phyloP scores from a whole-genome alignment of 2,329 filamentous ascomycete genomes.

The Trichophyton rubrum region DNA sequence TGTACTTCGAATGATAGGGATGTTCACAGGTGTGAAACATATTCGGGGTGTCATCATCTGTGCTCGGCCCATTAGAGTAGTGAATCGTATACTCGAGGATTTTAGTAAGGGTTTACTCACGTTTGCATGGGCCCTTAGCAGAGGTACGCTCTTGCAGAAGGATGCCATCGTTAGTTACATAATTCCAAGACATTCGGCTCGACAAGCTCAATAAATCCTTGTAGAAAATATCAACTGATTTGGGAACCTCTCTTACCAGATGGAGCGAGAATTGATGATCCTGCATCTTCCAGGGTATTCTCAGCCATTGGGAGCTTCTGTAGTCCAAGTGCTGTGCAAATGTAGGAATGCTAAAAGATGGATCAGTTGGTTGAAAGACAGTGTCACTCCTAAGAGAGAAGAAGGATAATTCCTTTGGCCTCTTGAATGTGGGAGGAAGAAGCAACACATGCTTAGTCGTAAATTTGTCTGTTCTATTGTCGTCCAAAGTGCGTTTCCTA shows the following conservation, averaged over 20 bases:
- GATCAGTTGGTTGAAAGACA: neutral
- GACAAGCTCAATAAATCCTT: too few species aligned
- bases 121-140: neutral
- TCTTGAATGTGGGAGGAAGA: neutral
- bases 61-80: neutral
- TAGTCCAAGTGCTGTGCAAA: neutral
- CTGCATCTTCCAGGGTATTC: neutral
- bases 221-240: neutral
- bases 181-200: too few species aligned
- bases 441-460: neutral
- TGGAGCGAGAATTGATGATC: neutral
- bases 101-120: neutral
- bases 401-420: neutral
- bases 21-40: slow-evolving; percentile 19
- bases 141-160: neutral
- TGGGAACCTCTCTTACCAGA: neutral
- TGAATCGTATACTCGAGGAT: neutral
- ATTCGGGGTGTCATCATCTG: neutral
- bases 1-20: slow-evolving; percentile 15
- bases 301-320: neutral
- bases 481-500: too few species aligned
- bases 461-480: too few species aligned
- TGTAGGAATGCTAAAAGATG: neutral
- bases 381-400: neutral
- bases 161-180: neutral